Conservation (phyloP, 2,329 filamentous ascomycete genomes). For the Gnomoniopsis sp. region DNA sequence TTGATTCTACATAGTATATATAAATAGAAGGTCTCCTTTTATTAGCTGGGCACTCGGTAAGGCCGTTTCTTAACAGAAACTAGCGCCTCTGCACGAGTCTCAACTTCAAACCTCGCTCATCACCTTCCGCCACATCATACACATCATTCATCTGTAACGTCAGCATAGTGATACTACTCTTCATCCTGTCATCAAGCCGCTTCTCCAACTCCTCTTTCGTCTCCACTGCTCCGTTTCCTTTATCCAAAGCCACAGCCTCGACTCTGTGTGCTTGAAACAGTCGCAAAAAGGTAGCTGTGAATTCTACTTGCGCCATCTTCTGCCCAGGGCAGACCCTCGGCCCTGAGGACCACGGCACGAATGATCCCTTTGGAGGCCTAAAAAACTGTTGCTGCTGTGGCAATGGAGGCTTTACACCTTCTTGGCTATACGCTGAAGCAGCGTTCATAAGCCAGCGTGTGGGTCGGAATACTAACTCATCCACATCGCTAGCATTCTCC, state of each 20-base stretch:
- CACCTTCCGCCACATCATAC: background rate
- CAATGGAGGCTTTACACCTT: constrained; percentile 13
- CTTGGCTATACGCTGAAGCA: too few relatives aligned
- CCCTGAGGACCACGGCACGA: constrained; percentile 45
- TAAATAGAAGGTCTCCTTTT: too few relatives aligned
- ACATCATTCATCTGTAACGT: background rate
- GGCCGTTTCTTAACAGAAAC: too few relatives aligned
- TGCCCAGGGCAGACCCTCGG: constrained; percentile 49
- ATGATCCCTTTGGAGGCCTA: constrained; percentile 37
- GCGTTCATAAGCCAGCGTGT: constrained; percentile 32
- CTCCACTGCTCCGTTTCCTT: background rate
- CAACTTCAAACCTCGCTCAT: background rate
- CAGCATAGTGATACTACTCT: background rate
- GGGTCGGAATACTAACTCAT: constrained; percentile 30
- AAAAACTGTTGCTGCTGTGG: constrained; percentile 22
- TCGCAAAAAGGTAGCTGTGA: constrained; percentile 41
- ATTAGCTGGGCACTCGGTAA: too few relatives aligned
- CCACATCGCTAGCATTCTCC: background rate
- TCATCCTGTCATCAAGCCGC: background rate
- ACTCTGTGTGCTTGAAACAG: constrained; percentile 30
- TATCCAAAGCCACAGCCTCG: constrained; percentile 20
- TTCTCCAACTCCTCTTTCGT: background rate
- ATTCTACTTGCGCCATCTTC: constrained; percentile 55
- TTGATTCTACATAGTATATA: too few relatives aligned
- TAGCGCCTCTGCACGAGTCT: constrained; percentile 3